phyloP scores from a whole-genome alignment of 2,329 filamentous ascomycete genomes.

The Chrysoporthe deuterocubensis region DNA sequence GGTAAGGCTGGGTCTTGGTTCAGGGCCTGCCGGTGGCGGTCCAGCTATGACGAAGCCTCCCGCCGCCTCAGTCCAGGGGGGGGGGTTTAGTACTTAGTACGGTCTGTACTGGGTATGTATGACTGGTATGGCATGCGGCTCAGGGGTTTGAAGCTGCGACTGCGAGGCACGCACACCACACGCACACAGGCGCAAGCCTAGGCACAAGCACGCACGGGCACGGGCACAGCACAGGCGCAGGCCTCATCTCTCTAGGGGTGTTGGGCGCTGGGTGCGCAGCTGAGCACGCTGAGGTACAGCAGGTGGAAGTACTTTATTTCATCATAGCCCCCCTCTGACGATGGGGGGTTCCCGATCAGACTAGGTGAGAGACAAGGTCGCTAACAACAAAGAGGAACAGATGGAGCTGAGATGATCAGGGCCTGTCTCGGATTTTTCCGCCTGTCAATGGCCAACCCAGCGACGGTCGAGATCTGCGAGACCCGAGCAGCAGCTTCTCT shows the following conservation, averaged over 20 bases:
- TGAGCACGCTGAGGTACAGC: too few relatives aligned
- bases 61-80: neutral
- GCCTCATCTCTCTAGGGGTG: neutral
- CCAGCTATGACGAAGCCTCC: conserved; percentile 25
- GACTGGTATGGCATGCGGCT: neutral
- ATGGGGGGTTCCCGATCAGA: neutral
- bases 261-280: neutral
- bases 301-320: neutral
- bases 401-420: neutral
- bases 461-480: neutral
- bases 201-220: too few relatives aligned
- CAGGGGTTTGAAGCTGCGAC: neutral
- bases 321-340: conserved; percentile 1
- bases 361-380: neutral
- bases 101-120: too few relatives aligned
- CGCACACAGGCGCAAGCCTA: neutral
- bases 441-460: neutral
- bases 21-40: conserved; percentile 12
- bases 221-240: too few relatives aligned
- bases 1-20: conserved; percentile 15
- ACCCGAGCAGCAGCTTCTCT: neutral
- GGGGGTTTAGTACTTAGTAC: neutral
- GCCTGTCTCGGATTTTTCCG: neutral
- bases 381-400: neutral
- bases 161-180: too few relatives aligned